phyloP scores from a whole-genome alignment of 495 filamentous ascomycete genomes.

The Articulospora tetracladia region DNA sequence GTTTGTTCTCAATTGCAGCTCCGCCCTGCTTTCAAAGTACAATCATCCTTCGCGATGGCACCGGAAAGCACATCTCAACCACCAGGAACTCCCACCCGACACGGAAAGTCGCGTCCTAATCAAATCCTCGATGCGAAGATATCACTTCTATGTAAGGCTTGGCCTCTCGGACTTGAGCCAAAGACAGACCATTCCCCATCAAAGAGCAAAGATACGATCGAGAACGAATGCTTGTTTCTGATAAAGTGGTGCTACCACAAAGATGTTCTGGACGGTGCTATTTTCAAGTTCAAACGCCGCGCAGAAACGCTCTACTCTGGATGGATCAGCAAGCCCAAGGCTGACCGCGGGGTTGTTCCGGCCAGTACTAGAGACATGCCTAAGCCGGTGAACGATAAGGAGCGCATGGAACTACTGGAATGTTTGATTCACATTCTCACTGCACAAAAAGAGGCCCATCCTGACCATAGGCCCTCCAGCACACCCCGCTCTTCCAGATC shows the following conservation, averaged over 20 bases:
- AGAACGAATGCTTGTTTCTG: neutral
- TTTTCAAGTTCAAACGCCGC: slow-evolving; percentile 2
- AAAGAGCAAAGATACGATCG: neutral
- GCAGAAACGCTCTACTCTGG: slow-evolving; percentile 7
- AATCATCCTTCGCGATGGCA: neutral
- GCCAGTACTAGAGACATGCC: slow-evolving; percentile 2
- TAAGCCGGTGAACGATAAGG: neutral
- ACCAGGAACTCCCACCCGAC: neutral
- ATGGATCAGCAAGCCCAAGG: slow-evolving; percentile 22
- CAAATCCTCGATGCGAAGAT: neutral
- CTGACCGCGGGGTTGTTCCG: slow-evolving; percentile 16
- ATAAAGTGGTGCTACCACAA: slow-evolving; percentile 4
- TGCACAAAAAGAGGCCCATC: neutral
- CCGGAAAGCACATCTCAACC: neutral
- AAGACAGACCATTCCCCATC: neutral
- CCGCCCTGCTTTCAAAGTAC: too few species aligned
- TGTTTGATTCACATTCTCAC: slow-evolving; percentile 5
- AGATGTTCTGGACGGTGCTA: neutral
- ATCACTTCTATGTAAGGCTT: neutral
- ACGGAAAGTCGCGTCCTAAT: neutral
- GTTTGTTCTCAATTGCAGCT: too few species aligned
- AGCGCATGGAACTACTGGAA: slow-evolving; percentile 2
- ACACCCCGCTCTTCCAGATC: neutral
- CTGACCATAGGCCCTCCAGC: neutral
- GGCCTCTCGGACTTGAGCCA: neutral